Evolutionary conservation across 768 basidiomycete genomes (phyloP).

Genomic region (Boletales sp.): DNA sequence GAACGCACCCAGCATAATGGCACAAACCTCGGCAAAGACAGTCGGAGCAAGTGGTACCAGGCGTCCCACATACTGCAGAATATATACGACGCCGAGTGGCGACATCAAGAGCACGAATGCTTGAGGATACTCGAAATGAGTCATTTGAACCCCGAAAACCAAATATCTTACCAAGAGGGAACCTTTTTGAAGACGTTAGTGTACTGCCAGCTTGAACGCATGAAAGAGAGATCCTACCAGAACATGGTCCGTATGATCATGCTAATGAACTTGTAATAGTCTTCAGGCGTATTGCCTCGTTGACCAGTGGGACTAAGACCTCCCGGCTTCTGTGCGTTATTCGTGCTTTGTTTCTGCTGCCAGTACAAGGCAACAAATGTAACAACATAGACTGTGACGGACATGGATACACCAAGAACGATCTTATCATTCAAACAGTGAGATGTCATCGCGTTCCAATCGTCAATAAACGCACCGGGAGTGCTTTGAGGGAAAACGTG

Average conservation of each 20-base stretch:
- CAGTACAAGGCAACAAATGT: slow-evolving; percentile 62
- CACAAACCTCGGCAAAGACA: slow-evolving; percentile 50
- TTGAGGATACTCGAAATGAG: slow-evolving; percentile 22
- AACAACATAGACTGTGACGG: slow-evolving; percentile 54
- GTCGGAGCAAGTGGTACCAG: slow-evolving; percentile 42
- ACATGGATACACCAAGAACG: slow-evolving; percentile 52
- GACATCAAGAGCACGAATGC: slow-evolving; percentile 59
- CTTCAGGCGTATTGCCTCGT: slow-evolving; percentile 40
- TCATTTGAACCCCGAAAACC: not conserved
- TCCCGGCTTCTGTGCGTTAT: slow-evolving; percentile 48
- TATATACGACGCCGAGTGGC: slow-evolving; percentile 52
- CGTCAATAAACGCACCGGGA: slow-evolving; percentile 47
- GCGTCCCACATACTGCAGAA: slow-evolving; percentile 47
- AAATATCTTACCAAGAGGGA: slow-evolving; percentile 48
- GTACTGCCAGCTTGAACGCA: not conserved
- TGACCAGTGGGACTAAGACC: slow-evolving; percentile 46
- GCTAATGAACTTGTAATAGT: slow-evolving; percentile 59
- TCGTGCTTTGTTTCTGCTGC: slow-evolving; percentile 50
- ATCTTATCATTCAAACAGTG: slow-evolving; percentile 35
- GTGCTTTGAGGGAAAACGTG: slow-evolving; percentile 51
- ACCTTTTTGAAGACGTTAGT: slow-evolving; percentile 38
- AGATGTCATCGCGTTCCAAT: not conserved
- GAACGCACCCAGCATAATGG: slow-evolving; percentile 51
- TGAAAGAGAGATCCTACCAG: slow-evolving; percentile 45
- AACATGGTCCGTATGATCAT: slow-evolving; percentile 66